phyloP scores from a whole-genome alignment of 1,284 basidiomycete genomes.

The Entoloma clypeatum region DNA sequence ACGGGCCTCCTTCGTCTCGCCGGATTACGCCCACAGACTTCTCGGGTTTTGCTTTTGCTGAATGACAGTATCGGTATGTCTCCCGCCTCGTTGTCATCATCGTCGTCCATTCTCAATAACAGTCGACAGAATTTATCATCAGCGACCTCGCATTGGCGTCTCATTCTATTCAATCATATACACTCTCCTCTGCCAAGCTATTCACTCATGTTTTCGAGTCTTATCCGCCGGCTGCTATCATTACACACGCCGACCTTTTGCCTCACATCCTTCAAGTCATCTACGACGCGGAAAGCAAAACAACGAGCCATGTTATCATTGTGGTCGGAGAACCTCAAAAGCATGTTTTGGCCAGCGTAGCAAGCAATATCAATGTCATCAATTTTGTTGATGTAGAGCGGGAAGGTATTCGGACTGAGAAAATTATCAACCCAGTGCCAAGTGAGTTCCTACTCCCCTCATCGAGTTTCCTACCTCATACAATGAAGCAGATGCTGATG shows the following conservation, averaged over 20 bases:
- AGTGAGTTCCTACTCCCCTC: constrained; percentile 33
- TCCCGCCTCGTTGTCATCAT: background rate
- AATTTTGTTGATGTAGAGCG: constrained; percentile 63
- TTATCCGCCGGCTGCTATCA: constrained; percentile 65
- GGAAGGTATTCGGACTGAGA: constrained; percentile 49
- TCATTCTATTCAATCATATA: constrained; percentile 67
- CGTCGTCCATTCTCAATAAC: background rate
- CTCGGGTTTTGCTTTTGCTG: constrained; percentile 66
- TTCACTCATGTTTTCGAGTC: constrained; percentile 58
- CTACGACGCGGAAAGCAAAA: constrained; percentile 50
- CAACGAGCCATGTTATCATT: constrained; percentile 53
- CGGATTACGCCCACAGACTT: constrained; percentile 55
- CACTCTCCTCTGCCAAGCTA: constrained; percentile 54
- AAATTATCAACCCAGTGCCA: constrained; percentile 44
- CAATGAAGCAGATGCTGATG: constrained; percentile 44
- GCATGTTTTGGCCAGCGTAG: constrained; percentile 39
- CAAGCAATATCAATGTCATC: constrained; percentile 50
- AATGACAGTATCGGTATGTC: constrained; percentile 69
- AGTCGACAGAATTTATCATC: constrained; percentile 63
- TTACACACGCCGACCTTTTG: constrained; percentile 61
- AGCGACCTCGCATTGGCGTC: constrained; percentile 72
- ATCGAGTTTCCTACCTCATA: background rate
- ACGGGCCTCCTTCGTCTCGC: constrained; percentile 61
- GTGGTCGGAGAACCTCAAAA: constrained; percentile 58
- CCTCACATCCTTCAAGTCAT: constrained; percentile 63